These are phyloP conservation scores for Aspergillus funiculosus DNA, from an alignment of 495 filamentous ascomycete species.

Conservation along the genomic window DNA sequence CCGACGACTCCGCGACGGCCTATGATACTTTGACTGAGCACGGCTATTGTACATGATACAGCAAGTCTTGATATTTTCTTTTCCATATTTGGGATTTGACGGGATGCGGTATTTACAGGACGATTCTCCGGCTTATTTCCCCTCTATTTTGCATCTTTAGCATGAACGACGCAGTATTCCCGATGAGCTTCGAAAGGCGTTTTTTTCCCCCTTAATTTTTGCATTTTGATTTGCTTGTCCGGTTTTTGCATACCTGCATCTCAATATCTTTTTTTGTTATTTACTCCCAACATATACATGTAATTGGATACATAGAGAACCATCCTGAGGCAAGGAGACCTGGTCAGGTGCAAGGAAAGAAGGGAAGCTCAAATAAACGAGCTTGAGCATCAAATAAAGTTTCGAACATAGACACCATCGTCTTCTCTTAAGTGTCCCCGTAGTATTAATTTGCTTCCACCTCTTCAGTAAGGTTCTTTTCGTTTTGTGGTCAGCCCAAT, in stretches of 20 bases:
- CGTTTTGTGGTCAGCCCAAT: background rate
- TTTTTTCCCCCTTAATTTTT: constrained; percentile 9
- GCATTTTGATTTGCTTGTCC: background rate
- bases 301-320: constrained; percentile 16
- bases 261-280: background rate
- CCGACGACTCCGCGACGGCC: constrained; percentile 25
- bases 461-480: background rate
- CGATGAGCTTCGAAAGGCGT: background rate
- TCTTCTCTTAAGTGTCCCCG: background rate
- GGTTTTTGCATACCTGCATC: constrained; percentile 15
- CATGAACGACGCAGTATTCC: background rate
- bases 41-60: constrained; percentile 10
- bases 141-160: constrained; percentile 9
- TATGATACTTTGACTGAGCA: constrained; percentile 11
- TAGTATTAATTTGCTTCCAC: no score
- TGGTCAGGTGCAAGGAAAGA: constrained; percentile 7
- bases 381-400: constrained; percentile 7
- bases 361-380: constrained; percentile 4
- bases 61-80: constrained; percentile 3
- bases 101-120: constrained; percentile 10
- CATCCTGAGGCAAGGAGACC: constrained; percentile 12
- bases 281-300: constrained; percentile 9
- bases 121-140: constrained; percentile 7
- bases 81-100: background rate
- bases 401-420: background rate